Conservation (phyloP, 2,329 filamentous ascomycete genomes). For the Chaetomium globosum region DNA sequence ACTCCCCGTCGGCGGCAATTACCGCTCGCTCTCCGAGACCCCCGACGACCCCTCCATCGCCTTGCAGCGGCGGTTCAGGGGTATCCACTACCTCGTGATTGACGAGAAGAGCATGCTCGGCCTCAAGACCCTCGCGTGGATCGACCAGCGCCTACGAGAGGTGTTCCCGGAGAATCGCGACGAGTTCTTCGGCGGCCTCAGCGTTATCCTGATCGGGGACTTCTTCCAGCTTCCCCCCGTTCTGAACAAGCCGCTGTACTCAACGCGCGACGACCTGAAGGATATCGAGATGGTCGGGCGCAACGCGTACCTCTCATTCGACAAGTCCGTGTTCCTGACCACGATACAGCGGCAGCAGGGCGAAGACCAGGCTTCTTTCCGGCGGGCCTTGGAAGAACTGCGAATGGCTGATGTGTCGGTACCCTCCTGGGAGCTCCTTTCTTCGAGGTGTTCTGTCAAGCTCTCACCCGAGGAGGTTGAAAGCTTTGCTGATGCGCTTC, state of each 20-base stretch:
- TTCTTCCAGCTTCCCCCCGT: slow-evolving; percentile 19
- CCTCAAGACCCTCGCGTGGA: slow-evolving; percentile 8
- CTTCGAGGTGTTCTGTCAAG: slow-evolving; percentile 20
- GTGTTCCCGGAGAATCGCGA: slow-evolving; percentile 11
- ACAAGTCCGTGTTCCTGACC: slow-evolving; percentile 13
- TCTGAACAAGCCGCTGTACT: slow-evolving; percentile 11
- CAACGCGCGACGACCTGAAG: neutral
- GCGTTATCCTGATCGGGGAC: slow-evolving; percentile 15
- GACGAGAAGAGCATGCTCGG: slow-evolving; percentile 20
- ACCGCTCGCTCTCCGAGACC: slow-evolving; percentile 6
- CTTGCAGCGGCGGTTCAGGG: slow-evolving; percentile 4
- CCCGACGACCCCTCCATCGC: neutral
- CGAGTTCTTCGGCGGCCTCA: slow-evolving; percentile 11
- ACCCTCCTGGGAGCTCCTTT: slow-evolving; percentile 18
- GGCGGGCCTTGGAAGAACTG: slow-evolving; percentile 12
- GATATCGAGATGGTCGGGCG: slow-evolving; percentile 17
- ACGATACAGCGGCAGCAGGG: slow-evolving; percentile 17
- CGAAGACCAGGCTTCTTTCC: slow-evolving; percentile 16
- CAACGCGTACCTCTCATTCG: slow-evolving; percentile 17
- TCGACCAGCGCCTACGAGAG: slow-evolving; percentile 17
- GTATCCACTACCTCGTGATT: slow-evolving; percentile 15
- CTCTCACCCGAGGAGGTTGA: slow-evolving; percentile 16
- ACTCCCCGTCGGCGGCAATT: neutral
- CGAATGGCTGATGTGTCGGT: slow-evolving; percentile 3
- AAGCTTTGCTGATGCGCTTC: slow-evolving; percentile 12